phyloP scores from a whole-genome alignment of 352 stramenopile genomes.

The Phytophthora colocasiae region DNA sequence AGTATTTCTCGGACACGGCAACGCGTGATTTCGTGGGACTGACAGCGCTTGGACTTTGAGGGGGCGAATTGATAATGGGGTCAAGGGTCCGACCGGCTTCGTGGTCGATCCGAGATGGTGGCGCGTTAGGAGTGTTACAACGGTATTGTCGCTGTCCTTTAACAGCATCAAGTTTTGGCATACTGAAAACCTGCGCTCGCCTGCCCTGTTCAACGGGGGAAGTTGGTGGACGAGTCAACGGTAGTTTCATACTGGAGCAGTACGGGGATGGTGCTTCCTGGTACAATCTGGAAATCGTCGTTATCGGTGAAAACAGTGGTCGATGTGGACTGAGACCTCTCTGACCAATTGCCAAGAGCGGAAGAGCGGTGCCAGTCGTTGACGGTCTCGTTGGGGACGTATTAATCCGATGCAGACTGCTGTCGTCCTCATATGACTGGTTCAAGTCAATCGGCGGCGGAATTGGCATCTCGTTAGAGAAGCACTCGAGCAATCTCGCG shows the following conservation, averaged over 20 bases:
- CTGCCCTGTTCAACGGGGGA: slow-evolving; percentile 54
- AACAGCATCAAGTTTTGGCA: slow-evolving; percentile 62
- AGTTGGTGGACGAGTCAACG: slow-evolving; percentile 50
- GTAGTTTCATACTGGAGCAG: slow-evolving; percentile 46
- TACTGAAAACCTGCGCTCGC: slow-evolving; percentile 68
- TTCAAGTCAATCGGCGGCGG: slow-evolving; percentile 55
- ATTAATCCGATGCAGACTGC: slow-evolving; percentile 4
- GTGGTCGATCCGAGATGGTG: slow-evolving; percentile 20
- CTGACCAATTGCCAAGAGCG: slow-evolving; percentile 30
- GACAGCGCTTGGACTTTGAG: slow-evolving; percentile 36
- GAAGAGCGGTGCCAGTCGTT: slow-evolving; percentile 37
- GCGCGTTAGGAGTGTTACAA: slow-evolving; percentile 62
- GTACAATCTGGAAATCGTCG: slow-evolving; percentile 68
- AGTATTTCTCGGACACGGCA: slow-evolving; percentile 63
- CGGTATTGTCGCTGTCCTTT: slow-evolving; percentile 53
- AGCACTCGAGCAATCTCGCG: slow-evolving; percentile 47
- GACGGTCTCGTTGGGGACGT: slow-evolving; percentile 20
- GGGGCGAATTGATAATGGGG: slow-evolving; percentile 37
- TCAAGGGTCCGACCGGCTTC: slow-evolving; percentile 28
- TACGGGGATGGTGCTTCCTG: slow-evolving; percentile 62
- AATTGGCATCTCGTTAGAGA: slow-evolving; percentile 66
- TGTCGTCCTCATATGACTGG: slow-evolving; percentile 12
- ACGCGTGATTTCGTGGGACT: slow-evolving; percentile 46
- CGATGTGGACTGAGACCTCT: slow-evolving; percentile 25
- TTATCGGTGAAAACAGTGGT: slow-evolving; percentile 56